Percentiles rank a stretch among this genome's conserved stretches.
Evolutionary conservation across 352 stramenopile species (phyloP).

Genomic region (Peronospora farinosa): DNA sequence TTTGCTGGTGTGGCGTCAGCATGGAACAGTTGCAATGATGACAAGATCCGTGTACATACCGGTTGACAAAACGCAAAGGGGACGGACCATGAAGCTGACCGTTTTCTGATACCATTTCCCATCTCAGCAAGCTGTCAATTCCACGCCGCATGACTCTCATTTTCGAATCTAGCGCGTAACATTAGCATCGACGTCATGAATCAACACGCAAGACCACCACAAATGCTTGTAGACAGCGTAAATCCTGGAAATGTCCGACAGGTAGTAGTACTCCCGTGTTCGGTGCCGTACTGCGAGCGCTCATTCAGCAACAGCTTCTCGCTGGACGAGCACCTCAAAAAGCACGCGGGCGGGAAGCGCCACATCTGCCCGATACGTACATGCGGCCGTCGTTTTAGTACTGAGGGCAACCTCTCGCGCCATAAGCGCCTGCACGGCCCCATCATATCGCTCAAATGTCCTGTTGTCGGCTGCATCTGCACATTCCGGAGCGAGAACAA

Average conservation of each 20-base stretch:
- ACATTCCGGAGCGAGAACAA: conserved; percentile 53
- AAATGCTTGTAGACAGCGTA: conserved; percentile 7
- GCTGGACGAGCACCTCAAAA: conserved; percentile 43
- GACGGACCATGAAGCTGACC: conserved; percentile 18
- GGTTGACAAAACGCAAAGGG: background rate
- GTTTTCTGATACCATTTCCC: conserved; percentile 21
- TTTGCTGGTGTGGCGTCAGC: background rate
- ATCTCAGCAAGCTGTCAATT: conserved; percentile 25
- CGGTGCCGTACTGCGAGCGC: conserved; percentile 33
- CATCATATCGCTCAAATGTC: conserved; percentile 44
- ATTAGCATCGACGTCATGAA: background rate
- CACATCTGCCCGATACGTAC: conserved; percentile 45
- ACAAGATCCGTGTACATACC: background rate
- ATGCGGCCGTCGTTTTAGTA: conserved; percentile 48
- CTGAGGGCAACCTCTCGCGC: conserved; percentile 49
- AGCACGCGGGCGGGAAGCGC: conserved; percentile 41
- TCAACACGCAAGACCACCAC: background rate
- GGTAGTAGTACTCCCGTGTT: conserved; percentile 26
- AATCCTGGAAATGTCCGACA: conserved; percentile 3
- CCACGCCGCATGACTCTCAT: conserved; percentile 6
- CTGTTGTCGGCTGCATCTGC: conserved; percentile 41
- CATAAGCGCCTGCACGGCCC: conserved; percentile 54
- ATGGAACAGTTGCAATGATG: background rate
- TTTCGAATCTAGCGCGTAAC: conserved; percentile 16
- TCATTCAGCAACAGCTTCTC: conserved; percentile 30